Evolutionary conservation across 768 basidiomycete genomes (phyloP).

Genomic region (Rhodotorula babjevae): DNA sequence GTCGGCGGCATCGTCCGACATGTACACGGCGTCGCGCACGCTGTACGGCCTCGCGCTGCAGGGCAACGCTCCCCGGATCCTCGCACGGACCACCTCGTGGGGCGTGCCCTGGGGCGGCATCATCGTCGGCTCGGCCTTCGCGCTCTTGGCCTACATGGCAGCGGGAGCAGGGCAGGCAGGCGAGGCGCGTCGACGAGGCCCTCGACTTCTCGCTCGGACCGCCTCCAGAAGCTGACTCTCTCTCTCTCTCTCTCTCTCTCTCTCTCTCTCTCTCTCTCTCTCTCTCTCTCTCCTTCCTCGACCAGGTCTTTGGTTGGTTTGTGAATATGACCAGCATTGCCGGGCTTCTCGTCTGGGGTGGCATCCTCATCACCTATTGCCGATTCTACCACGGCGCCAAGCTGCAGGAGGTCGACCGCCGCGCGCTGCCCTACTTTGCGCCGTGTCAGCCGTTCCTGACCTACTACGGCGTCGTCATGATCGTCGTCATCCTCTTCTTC

Average conservation of each 20-base stretch:
- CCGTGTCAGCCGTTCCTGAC: slow-evolving; percentile 58
- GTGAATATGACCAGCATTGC: slow-evolving; percentile 42
- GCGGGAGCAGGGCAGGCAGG: slow-evolving; percentile 22
- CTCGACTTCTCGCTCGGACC: too few species aligned
- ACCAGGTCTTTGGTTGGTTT: slow-evolving; percentile 19
- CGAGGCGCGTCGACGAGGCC: slow-evolving; percentile 45
- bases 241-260: too few species aligned
- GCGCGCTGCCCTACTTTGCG: slow-evolving; percentile 46
- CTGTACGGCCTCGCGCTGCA: slow-evolving; percentile 47
- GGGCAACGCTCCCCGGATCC: slow-evolving; percentile 47
- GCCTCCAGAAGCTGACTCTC: too few species aligned
- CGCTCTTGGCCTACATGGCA: slow-evolving; percentile 33
- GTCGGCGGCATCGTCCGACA: slow-evolving; percentile 44
- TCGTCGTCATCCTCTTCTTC: slow-evolving; percentile 14
- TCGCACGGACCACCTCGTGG: slow-evolving; percentile 44
- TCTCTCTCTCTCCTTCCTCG: neutral
- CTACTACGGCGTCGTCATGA: slow-evolving; percentile 66
- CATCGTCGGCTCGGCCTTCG: slow-evolving; percentile 42
- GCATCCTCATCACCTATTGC: slow-evolving; percentile 67
- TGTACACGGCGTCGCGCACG: slow-evolving; percentile 46
- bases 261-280: too few species aligned
- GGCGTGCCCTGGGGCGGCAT: slow-evolving; percentile 46
- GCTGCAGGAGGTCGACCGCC: slow-evolving; percentile 52
- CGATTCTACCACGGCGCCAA: slow-evolving; percentile 78
- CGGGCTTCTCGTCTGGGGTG: slow-evolving; percentile 71